phyloP scores from a whole-genome alignment of 2,329 filamentous ascomycete genomes.

The Fusarium sterilihyphosum region DNA sequence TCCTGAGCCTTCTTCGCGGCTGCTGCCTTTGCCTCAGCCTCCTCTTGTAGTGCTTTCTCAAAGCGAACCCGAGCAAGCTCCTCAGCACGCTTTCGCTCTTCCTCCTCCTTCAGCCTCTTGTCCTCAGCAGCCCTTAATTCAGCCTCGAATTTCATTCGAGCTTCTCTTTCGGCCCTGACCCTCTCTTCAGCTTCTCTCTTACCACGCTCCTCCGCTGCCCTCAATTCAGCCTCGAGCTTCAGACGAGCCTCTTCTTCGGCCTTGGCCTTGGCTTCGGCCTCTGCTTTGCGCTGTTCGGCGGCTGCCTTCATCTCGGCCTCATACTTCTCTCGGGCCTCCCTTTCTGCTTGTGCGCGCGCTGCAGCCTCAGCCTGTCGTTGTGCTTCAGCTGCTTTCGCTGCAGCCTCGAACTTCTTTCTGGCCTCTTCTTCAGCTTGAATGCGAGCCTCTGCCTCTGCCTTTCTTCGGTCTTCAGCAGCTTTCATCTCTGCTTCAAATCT shows the following conservation, averaged over 20 bases:
- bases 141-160: slow-evolving; percentile 51
- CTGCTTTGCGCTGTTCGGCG: slow-evolving; percentile 56
- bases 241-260: slow-evolving; percentile 58
- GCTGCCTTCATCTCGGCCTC: slow-evolving; percentile 57
- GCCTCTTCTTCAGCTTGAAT: slow-evolving; percentile 57
- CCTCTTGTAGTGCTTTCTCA: slow-evolving; percentile 55
- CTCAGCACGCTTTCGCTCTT: slow-evolving; percentile 56
- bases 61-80: slow-evolving; percentile 56
- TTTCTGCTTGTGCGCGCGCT: slow-evolving; percentile 41
- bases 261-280: slow-evolving; percentile 57
- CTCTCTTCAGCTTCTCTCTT: slow-evolving; percentile 61
- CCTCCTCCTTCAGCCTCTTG: slow-evolving; percentile 52
- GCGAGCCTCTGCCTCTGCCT: slow-evolving; percentile 59
- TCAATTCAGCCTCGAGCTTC: slow-evolving; percentile 58
- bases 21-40: slow-evolving; percentile 54
- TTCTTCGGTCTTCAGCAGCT: slow-evolving; percentile 55
- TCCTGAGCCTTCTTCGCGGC: slow-evolving; percentile 56
- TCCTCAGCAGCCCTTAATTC: slow-evolving; percentile 57
- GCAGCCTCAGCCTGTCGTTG: slow-evolving; percentile 33
- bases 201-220: slow-evolving; percentile 56
- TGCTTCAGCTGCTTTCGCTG: slow-evolving; percentile 52
- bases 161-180: slow-evolving; percentile 51
- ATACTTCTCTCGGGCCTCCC: slow-evolving; percentile 58
- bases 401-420: slow-evolving; percentile 57
- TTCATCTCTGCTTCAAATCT: slow-evolving; percentile 58